Evolutionary conservation across 177 flowering plant species (phyloP).

Genomic region (Tripterygium wilfordii): DNA sequence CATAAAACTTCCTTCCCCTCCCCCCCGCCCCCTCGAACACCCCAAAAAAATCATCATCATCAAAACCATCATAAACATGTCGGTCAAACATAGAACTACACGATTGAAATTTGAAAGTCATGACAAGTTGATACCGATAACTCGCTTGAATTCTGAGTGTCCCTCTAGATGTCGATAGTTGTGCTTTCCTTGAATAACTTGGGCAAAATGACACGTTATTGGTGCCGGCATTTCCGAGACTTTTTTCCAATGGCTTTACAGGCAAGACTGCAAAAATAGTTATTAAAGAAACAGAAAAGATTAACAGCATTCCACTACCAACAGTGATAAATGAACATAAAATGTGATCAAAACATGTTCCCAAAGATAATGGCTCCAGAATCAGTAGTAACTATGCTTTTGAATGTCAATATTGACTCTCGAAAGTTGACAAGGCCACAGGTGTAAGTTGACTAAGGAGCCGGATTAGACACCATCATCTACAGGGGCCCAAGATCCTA

Average conservation of each 20-base stretch:
- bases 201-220: slow-evolving; percentile 28
- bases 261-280: slow-evolving; percentile 19
- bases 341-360: background rate
- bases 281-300: background rate
- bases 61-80: no score
- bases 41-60: no score
- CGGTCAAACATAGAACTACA: no score
- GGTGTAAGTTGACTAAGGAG: no score
- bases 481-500: no score
- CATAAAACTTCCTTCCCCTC: no score
- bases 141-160: slow-evolving; percentile 44
- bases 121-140: slow-evolving; percentile 32
- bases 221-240: slow-evolving; percentile 19
- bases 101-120: no score
- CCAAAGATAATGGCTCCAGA: background rate
- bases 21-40: no score
- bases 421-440: no score
- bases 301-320: background rate
- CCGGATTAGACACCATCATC: no score
- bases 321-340: background rate
- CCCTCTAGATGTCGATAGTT: slow-evolving; percentile 21
- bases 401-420: no score
- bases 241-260: slow-evolving; percentile 18
- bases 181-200: slow-evolving; percentile 18
- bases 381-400: no score